These are phyloP conservation scores for Magnaporthiopsis incrustans DNA, from an alignment of 2,329 filamentous ascomycete species.

Conservation along the genomic window DNA sequence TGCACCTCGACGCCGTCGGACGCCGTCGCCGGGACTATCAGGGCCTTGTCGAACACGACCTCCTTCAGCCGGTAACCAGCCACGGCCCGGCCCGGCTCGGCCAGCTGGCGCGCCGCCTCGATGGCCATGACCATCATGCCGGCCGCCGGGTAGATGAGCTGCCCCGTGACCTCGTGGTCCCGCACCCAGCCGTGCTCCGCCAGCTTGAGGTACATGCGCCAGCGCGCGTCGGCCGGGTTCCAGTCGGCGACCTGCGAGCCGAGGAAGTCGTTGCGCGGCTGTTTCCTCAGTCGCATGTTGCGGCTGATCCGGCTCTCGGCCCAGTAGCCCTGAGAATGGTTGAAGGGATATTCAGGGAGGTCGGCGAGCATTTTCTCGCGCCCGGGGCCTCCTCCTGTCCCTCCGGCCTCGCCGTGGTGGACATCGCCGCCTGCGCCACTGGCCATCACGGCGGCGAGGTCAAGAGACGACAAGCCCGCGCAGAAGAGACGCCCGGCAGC, in stretches of 20 bases:
- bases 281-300: neutral
- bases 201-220: conserved; percentile 20
- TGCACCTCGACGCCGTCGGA: conserved; percentile 10
- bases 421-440: neutral
- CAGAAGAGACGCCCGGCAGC: conserved; percentile 13
- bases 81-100: conserved; percentile 14
- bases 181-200: conserved; percentile 22
- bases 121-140: conserved; percentile 8
- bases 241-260: conserved; percentile 6
- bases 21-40: conserved; percentile 7
- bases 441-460: conserved; percentile 8
- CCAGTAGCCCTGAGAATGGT: conserved; percentile 25
- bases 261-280: neutral
- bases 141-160: conserved; percentile 13
- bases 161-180: conserved; percentile 18
- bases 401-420: neutral
- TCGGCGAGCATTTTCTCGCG: conserved; percentile 23
- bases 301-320: conserved; percentile 5
- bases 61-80: conserved; percentile 11
- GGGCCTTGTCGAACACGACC: conserved; percentile 11
- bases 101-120: conserved; percentile 15
- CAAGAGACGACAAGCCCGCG: conserved; percentile 7
- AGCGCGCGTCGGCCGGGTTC: conserved; percentile 6
- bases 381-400: neutral
- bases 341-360: conserved; percentile 36